Base-by-base conservation (phyloP, 2,329 filamentous ascomycete species). In the Cadophora sp. region DNA sequence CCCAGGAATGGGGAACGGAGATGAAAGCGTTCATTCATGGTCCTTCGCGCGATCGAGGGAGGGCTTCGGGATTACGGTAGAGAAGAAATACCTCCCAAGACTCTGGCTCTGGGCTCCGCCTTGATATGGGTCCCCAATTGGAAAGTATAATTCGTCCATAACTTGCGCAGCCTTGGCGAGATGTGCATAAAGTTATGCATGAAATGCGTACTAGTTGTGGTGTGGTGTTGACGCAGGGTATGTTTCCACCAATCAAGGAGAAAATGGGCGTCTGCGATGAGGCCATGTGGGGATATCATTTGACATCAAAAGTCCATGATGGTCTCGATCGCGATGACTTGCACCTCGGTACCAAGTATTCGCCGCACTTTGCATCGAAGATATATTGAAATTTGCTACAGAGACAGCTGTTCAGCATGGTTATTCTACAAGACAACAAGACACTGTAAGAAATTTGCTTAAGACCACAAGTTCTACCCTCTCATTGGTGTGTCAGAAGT, bases 61-160 rank as follows among this genome's bases (percentile, higher is more conserved):
- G 12, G 24, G 24, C 24, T 40, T 26, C 55, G 31, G 53, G 16
- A 56, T 37, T 53, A 24, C 16, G 51, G 27, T 48, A 3, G 43
- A 48, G 43, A 48, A 48, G 43, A 22, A 48, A 48, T 48, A 48
- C 43, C 43, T 22, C 43, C 43, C 43, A 48, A 48, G n/a, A n/a
- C 43, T 48, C 7, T 48, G 43, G 43, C 43, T 22, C 43, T 48
- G 27, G 19, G n/a, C 29, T 59, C 29, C 31, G 55, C 55, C 55
- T 40, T n/a, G 55, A 59, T n/a, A 43, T 43, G 40, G 40, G 24
- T 37, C 29, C 29, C 34, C 8, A 34, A 43, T 43, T 43, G 40
- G 2, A 58, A 58, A 58, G 55, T 31, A 59, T 59, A 59, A 59
- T 59, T 59, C 55, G 55, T 40, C 55, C 55, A 26, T 40, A 59